Base-by-base conservation (phyloP, 768 basidiomycete species). In the Mycena indigotica region DNA sequence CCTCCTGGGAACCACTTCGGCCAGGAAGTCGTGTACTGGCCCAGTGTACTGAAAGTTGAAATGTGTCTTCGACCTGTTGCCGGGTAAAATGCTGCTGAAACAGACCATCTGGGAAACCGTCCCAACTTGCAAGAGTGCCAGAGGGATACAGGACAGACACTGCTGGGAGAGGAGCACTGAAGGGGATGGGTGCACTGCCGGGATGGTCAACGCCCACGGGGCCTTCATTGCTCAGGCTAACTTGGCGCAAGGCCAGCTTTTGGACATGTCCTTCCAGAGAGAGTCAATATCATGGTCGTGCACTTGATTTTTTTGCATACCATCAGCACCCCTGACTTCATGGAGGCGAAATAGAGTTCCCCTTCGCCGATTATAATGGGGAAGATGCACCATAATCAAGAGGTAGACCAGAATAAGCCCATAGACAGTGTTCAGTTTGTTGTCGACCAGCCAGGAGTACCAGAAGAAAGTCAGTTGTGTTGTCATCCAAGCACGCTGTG, bases 11-110 rank as follows among this genome's bases (percentile, higher is more conserved):
- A 13, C 54, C 54, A 19, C 30, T 45, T 15, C 25, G 28, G 4
- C 49, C 48, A 24, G 38, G 48, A 24, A 51, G 32, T 17, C 41
- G 50, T 15, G 39, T 50, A 3, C 26, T 29, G 3, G 40, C 19
- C 55, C 55, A 56, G 28, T 56, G 32, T 17, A 51, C 25, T 3
- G 55, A 48, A 13, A 56, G 35, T 16, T 51, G 26, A 30, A 32
- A 51, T 4, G 50, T 51, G 21, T 28, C 25, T 21, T 28, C 28
- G 50, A 29, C 4, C 26, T 51, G 16, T 30, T 28, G 26, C 10
- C 28, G 50, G 10, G 50, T 51, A 19, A 51, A 51, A 19, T 32
- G 19, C 19, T n/a, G 41, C 13, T 24, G 55, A 28, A 56, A 56
- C 2, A 12, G 4, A 30, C 35, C 30, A 17, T 55, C 24, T 2